Evolutionary conservation across 495 filamentous ascomycete species (phyloP).

Genomic region (Oleoguttula mirabilis): DNA sequence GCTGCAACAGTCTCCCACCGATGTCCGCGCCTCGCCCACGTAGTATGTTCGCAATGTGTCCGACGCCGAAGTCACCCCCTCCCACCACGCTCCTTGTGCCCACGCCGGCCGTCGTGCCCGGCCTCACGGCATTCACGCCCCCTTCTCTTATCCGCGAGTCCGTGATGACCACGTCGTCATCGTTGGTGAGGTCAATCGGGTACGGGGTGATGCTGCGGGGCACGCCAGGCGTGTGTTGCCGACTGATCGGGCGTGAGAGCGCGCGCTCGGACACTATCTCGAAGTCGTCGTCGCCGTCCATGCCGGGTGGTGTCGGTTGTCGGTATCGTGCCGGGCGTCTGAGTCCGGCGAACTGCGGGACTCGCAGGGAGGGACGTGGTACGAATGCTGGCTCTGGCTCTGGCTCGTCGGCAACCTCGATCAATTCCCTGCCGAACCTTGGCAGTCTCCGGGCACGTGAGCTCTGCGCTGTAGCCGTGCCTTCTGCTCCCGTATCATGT

Average conservation of each 20-base stretch:
- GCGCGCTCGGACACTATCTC: slow-evolving; percentile 15
- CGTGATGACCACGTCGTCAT: slow-evolving; percentile 17
- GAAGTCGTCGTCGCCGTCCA: slow-evolving; percentile 11
- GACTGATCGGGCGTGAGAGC: slow-evolving; percentile 2
- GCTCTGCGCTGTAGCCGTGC: not conserved
- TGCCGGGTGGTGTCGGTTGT: slow-evolving; percentile 1
- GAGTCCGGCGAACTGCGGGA: slow-evolving; percentile 8
- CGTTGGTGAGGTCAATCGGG: slow-evolving; percentile 19
- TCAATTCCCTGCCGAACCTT: slow-evolving; percentile 18
- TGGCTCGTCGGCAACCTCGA: slow-evolving; percentile 2
- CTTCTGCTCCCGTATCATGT: not conserved
- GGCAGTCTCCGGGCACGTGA: slow-evolving; percentile 14
- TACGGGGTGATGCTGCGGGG: slow-evolving; percentile 10
- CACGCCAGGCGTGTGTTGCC: slow-evolving; percentile 3
- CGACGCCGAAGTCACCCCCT: slow-evolving; percentile 4
- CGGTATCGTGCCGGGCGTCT: slow-evolving; percentile 1
- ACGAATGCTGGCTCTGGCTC: too few species aligned
- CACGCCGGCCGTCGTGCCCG: slow-evolving; percentile 4
- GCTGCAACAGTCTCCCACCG: slow-evolving; percentile 6
- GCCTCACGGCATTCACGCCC: slow-evolving; percentile 7
- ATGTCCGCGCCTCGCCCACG: slow-evolving; percentile 1
- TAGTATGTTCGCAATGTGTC: slow-evolving; percentile 6
- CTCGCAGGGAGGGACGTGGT: too few species aligned
- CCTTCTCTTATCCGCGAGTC: slow-evolving; percentile 3
- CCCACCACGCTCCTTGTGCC: slow-evolving; percentile 2